A percentile compares a stretch with the other conserved stretches of the same genome.
phyloP scores from a whole-genome alignment of 768 basidiomycete species.

The Mrakia frigida region DNA sequence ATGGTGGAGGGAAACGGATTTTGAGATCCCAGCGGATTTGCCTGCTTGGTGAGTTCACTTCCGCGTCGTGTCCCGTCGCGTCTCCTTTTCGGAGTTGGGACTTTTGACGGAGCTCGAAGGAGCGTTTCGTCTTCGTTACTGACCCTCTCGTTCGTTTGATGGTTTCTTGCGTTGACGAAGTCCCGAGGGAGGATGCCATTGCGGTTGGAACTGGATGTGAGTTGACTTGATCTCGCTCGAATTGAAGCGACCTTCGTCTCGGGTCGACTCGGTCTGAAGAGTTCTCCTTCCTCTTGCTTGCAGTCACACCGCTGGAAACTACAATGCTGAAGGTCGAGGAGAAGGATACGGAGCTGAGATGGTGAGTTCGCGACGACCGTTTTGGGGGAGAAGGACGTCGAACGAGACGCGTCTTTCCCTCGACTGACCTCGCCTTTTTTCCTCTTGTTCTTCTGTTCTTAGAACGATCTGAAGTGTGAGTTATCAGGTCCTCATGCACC shows the following conservation, averaged over 20 bases:
- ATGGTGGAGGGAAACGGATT: constrained; percentile 64
- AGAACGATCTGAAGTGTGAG: neutral
- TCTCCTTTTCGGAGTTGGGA: neutral
- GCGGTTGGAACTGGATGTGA: constrained; percentile 53
- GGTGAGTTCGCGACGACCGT: neutral
- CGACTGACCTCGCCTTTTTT: neutral
- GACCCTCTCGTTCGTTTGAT: neutral
- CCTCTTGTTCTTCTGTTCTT: neutral
- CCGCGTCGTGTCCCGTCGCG: neutral
- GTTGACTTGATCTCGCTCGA: too few relatives aligned
- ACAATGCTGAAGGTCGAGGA: neutral
- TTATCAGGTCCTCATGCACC: neutral
- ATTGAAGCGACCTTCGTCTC: too few relatives aligned
- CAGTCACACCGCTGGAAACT: neutral
- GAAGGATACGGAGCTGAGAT: neutral
- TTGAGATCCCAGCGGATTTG: constrained; percentile 62
- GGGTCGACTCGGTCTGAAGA: too few relatives aligned
- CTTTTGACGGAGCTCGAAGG: too few relatives aligned
- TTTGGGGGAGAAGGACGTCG: too few relatives aligned
- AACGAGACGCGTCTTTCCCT: neutral
- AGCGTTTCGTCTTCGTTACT: neutral
- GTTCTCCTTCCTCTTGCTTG: neutral
- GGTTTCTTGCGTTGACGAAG: neutral
- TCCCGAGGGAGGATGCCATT: constrained; percentile 47
- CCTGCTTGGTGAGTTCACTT: constrained; percentile 55